Evolutionary conservation across 2,329 filamentous ascomycete genomes (phyloP).

Genomic region (Fusarium domesticum): DNA sequence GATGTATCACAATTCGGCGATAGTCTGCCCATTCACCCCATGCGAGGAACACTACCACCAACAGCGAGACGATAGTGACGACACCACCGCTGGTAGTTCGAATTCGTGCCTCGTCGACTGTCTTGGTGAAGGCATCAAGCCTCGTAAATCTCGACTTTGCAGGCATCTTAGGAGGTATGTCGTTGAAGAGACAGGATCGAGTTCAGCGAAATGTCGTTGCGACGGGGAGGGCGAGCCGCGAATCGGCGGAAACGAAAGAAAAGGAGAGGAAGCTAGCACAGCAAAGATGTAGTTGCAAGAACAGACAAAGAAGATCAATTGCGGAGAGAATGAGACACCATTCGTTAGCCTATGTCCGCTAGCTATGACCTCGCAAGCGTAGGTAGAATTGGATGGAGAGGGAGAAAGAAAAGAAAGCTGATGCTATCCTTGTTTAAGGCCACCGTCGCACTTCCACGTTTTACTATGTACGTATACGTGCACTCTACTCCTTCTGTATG

Average conservation of each 20-base stretch:
- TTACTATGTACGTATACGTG: constrained; percentile 19
- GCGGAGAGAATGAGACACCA: constrained; percentile 19
- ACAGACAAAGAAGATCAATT: constrained; percentile 8
- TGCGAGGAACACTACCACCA: constrained; percentile 83
- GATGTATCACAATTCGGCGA: constrained; percentile 77
- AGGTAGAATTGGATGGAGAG: constrained; percentile 14
- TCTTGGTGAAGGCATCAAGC: constrained; percentile 99
- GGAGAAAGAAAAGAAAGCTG: constrained; percentile 15
- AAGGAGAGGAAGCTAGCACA: constrained; percentile 14
- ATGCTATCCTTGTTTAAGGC: constrained; percentile 16
- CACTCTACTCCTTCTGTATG: too few relatives aligned
- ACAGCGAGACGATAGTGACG: constrained; percentile 85
- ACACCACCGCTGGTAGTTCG: constrained; percentile 94
- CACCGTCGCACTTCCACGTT: constrained; percentile 25
- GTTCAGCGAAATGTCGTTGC: constrained; percentile 6
- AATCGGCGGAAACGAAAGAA: constrained; percentile 4
- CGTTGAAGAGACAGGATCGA: constrained; percentile 6
- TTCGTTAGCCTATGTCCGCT: constrained; percentile 10
- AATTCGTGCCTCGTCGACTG: constrained; percentile 94
- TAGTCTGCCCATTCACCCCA: constrained; percentile 98
- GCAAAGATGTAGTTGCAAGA: neutral
- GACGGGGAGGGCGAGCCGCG: constrained; percentile 8
- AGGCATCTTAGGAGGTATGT: constrained; percentile 59
- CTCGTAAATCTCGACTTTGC: constrained; percentile 90
- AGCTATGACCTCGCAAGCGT: constrained; percentile 20